Base-by-base conservation (phyloP, 257 asterid genomes). In the Scutellaria barbata region DNA sequence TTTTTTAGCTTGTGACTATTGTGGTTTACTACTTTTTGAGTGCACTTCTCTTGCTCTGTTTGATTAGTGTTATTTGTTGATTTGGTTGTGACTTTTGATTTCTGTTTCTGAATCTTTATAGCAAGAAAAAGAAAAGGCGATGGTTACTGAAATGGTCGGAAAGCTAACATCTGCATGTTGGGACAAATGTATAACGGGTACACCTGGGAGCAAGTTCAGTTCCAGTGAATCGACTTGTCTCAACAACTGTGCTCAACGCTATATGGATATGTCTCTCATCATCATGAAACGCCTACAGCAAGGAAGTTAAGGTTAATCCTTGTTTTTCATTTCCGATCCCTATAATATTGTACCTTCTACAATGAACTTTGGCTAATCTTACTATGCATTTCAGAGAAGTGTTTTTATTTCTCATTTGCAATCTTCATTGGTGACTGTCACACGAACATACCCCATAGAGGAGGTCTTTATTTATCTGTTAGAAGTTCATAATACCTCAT, bases 121-220 rank as follows among this genome's bases (percentile, higher is more conserved):
- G 98, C 88, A 86, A 86, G 97, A 90, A 69, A 87, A 90, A 68
- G 86, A 93, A 58, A 87, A 74, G 41, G 98, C 98, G 4, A 85
- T 90, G 97, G 81, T 89, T 17, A 85, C 75, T 57, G 96, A 93
- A 82, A 74, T 90, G 81, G 74, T 93, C 56, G 90, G 87, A 14
- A 93, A 93, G 83, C 86, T 90, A 8, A 93, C 98, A n/a, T 57
- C 89, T 16, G 77, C 75, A 3, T 93, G 96, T 76, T 93, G 98
- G 97, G 97, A 93, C 79, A 93, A 90, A 79, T 89, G 98, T 89
- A 85, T 93, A 66, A 89, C 92, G 7, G 74, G 96, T 10, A 80
- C 88, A n/a, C 98, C 97, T 2, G 95, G 98, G 35, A 93, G 87
- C 87, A 92, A 93, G 85, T 90, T 93, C 81, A 90, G 98, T 77